Evolutionary conservation across 192 early-diverging fungal species (phyloP).

Genomic region (Chytriomyces sp.): DNA sequence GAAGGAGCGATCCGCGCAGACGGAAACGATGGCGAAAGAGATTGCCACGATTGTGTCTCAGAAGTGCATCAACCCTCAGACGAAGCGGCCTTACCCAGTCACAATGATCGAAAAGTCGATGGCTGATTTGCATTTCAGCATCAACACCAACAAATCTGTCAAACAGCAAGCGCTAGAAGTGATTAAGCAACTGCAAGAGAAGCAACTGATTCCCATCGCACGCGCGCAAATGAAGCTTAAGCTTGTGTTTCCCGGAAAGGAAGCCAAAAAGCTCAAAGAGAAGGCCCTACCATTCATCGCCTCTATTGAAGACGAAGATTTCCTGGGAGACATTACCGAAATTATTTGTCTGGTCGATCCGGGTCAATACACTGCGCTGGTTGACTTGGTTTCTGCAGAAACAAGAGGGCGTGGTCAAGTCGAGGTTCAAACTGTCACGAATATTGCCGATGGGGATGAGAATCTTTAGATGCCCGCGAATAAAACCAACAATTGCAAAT

Average conservation of each 20-base stretch:
- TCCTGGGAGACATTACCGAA: slow-evolving; percentile 81
- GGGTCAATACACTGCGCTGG: slow-evolving; percentile 83
- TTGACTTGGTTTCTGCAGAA: slow-evolving; percentile 83
- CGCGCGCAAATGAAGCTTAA: slow-evolving; percentile 93
- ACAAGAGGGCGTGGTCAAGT: slow-evolving; percentile 88
- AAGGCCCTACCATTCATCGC: slow-evolving; percentile 66
- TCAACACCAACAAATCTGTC: slow-evolving; percentile 84
- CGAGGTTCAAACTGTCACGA: slow-evolving; percentile 73
- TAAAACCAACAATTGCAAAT: not conserved
- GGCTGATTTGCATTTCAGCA: slow-evolving; percentile 88
- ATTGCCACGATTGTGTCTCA: slow-evolving; percentile 96
- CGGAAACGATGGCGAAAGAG: slow-evolving; percentile 82
- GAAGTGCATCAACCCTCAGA: slow-evolving; percentile 94
- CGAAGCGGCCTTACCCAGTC: slow-evolving; percentile 92
- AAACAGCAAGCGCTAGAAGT: slow-evolving; percentile 96
- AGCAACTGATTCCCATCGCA: slow-evolving; percentile 86
- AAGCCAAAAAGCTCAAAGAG: slow-evolving; percentile 87
- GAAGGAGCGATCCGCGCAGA: slow-evolving; percentile 86
- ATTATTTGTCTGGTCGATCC: slow-evolving; percentile 83
- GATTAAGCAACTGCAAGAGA: slow-evolving; percentile 90
- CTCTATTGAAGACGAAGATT: slow-evolving; percentile 76
- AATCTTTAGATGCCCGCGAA: not conserved
- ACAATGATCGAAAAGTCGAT: slow-evolving; percentile 99
- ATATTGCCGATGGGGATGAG: slow-evolving; percentile 50
- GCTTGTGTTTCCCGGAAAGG: slow-evolving; percentile 80